phyloP scores from a whole-genome alignment of 2,329 filamentous ascomycete species.

The Talaromyces atroroseus region DNA sequence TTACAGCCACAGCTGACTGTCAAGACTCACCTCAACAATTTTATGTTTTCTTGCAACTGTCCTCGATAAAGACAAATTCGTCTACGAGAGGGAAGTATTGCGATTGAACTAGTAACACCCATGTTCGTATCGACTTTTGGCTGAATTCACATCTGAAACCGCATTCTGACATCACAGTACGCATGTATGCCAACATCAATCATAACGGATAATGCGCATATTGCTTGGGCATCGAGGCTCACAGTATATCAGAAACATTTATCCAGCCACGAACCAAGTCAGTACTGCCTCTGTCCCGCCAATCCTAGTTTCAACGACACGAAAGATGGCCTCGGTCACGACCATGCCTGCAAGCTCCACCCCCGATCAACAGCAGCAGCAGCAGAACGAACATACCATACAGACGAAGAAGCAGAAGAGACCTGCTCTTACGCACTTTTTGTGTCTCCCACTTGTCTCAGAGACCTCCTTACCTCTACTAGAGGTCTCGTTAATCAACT shows the following conservation, averaged over 20 bases:
- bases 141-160: background rate
- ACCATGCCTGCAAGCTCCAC: background rate
- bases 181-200: background rate
- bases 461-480: conserved; percentile 58
- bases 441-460: conserved; percentile 58
- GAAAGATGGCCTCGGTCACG: background rate
- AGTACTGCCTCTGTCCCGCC: background rate
- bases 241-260: background rate
- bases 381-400: background rate
- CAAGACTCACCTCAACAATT: background rate
- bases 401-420: conserved; percentile 19
- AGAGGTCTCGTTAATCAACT: conserved; percentile 54
- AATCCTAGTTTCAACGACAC: background rate
- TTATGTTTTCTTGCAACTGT: background rate
- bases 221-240: background rate
- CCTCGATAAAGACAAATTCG: background rate
- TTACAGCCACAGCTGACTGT: background rate
- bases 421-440: conserved; percentile 42
- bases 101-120: background rate
- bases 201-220: background rate
- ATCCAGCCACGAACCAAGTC: background rate
- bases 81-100: background rate
- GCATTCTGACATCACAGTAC: background rate
- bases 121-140: background rate
- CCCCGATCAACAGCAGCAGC: background rate